These are phyloP conservation scores for Kodamaea hsintzibuensis DNA, from an alignment of 805 yeast species.

Conservation along the genomic window DNA sequence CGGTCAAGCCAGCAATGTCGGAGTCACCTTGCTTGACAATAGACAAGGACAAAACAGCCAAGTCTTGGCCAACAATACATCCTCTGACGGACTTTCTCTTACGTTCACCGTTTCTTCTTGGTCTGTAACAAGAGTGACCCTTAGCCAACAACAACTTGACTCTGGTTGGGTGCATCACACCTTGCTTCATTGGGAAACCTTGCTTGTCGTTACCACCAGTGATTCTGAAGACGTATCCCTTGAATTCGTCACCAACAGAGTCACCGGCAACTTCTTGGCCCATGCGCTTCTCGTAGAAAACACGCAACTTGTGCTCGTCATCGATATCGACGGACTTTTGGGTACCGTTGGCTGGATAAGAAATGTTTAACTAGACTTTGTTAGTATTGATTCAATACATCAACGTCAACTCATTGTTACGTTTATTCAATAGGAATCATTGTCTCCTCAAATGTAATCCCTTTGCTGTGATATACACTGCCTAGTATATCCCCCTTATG, in stretches of 20 bases:
- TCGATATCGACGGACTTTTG: slow-evolving; percentile 97
- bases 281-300: slow-evolving; percentile 98
- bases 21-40: slow-evolving; percentile 96
- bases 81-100: slow-evolving; percentile 99
- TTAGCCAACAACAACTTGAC: slow-evolving; percentile 91
- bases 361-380: slow-evolving; percentile 81
- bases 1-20: slow-evolving; percentile 96
- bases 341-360: slow-evolving; percentile 99
- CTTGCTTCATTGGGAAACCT: slow-evolving; percentile 99
- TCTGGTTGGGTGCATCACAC: slow-evolving; percentile 99
- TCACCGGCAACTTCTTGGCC: slow-evolving; percentile 99
- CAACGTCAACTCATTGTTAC: not conserved
- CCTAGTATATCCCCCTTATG: not conserved
- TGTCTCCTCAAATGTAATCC: not conserved
- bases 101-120: slow-evolving; percentile 99
- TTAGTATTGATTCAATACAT: slow-evolving; percentile 9
- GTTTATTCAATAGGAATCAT: not conserved
- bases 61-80: slow-evolving; percentile 96
- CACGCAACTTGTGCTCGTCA: slow-evolving; percentile 98
- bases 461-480: not conserved
- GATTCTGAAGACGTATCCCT: slow-evolving; percentile 98
- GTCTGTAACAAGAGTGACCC: slow-evolving; percentile 99
- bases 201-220: slow-evolving; percentile 99
- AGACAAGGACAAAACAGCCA: slow-evolving; percentile 91
- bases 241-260: slow-evolving; percentile 97